A percentile compares a stretch with the other conserved stretches of the same genome.
phyloP scores from a whole-genome alignment of 768 basidiomycete species.

The Boletus reticulatus region DNA sequence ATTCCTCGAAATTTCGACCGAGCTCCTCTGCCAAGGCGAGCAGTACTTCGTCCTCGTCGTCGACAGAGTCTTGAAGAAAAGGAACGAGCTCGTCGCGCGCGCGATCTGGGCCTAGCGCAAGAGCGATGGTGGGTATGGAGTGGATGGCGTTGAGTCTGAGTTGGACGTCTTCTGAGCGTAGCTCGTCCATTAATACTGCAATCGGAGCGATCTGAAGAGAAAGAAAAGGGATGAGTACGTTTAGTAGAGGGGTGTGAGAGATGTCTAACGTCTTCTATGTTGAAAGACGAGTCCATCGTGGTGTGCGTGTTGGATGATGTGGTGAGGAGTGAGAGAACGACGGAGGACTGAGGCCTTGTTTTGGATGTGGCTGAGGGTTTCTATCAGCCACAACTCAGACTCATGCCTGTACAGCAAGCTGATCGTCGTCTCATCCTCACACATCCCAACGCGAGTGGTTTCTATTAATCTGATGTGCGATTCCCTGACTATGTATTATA shows the following conservation, averaged over 20 bases:
- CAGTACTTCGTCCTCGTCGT: conserved; percentile 98
- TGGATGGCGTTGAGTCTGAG: conserved; percentile 95
- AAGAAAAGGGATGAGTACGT: conserved; percentile 13
- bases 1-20: conserved; percentile 89
- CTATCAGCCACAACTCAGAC: conserved; percentile 4
- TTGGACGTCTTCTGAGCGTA: conserved; percentile 96
- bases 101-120: conserved; percentile 93
- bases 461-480: neutral
- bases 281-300: conserved; percentile 67
- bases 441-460: conserved; percentile 55
- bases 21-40: conserved; percentile 95
- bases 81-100: conserved; percentile 94
- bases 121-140: conserved; percentile 95
- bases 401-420: conserved; percentile 57
- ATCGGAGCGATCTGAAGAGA: conserved; percentile 80
- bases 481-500: conserved; percentile 24
- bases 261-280: conserved; percentile 62
- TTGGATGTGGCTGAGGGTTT: no score
- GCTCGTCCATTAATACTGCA: conserved; percentile 96
- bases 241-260: neutral
- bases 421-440: conserved; percentile 46
- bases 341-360: conserved; percentile 4
- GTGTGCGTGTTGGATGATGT: neutral
- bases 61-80: conserved; percentile 97
- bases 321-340: neutral